Conservation (phyloP, 2,329 filamentous ascomycete genomes). For the Phialophora verrucosa region DNA sequence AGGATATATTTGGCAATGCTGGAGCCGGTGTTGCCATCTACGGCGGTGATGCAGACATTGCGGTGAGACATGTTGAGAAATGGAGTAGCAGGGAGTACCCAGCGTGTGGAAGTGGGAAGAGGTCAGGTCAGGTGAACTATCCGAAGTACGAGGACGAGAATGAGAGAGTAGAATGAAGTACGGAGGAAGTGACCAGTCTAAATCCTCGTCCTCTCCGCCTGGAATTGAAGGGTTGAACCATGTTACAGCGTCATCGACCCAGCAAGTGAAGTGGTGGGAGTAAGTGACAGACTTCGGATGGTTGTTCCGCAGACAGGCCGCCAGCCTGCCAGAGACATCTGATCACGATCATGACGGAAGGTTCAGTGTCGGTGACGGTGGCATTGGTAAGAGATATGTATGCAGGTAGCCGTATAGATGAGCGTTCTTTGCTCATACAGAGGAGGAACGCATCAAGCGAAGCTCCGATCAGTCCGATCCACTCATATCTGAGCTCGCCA, state of each 20-base stretch:
- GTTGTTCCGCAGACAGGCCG: neutral
- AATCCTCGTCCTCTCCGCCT: no score
- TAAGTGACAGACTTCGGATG: no score
- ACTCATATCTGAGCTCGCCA: neutral
- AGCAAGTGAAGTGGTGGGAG: no score
- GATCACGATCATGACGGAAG: no score
- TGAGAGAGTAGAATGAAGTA: neutral
- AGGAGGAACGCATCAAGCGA: neutral
- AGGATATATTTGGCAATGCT: neutral
- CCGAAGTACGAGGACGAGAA: no score
- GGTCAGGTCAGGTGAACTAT: neutral
- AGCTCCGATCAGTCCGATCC: neutral
- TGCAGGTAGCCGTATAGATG: no score
- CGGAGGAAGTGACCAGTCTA: neutral
- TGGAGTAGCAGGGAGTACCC: neutral
- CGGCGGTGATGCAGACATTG: neutral
- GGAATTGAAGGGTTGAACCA: no score
- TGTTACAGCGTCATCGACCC: no score
- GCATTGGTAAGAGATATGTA: no score
- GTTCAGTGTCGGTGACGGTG: neutral
- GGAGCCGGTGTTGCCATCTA: neutral
- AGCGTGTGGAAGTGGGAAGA: neutral
- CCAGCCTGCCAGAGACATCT: neutral
- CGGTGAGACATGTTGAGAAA: neutral
- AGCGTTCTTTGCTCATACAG: no score